Conservation (phyloP, 805 yeast species). For the Nakazawaea laoshanensis region DNA sequence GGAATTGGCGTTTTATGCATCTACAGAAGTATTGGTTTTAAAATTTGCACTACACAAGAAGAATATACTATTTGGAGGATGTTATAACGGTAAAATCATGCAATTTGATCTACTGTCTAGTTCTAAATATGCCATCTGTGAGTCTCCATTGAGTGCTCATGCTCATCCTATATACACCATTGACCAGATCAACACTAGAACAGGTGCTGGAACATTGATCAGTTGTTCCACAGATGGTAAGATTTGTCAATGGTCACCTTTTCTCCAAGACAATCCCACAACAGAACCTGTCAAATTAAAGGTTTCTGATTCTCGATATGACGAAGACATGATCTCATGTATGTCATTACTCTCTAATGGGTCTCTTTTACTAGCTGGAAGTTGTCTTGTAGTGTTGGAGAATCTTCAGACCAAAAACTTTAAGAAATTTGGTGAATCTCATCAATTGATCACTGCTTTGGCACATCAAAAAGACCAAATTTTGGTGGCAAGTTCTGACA, state of each 20-base stretch:
- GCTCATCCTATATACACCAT: slow-evolving; percentile 8
- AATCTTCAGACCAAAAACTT: slow-evolving; percentile 7
- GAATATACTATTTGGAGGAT: slow-evolving; percentile 27
- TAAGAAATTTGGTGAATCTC: not conserved
- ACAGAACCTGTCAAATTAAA: slow-evolving; percentile 3
- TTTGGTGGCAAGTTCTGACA: slow-evolving; percentile 5
- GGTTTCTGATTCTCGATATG: slow-evolving; percentile 1
- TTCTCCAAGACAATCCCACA: slow-evolving; percentile 8
- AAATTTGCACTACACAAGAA: slow-evolving; percentile 22
- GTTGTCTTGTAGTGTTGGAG: slow-evolving; percentile 5
- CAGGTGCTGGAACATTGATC: slow-evolving; percentile 2
- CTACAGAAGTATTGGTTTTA: slow-evolving; percentile 21
- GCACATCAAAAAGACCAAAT: not conserved
- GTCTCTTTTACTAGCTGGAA: slow-evolving; percentile 7
- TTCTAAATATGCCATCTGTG: slow-evolving; percentile 3
- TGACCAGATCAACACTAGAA: slow-evolving; percentile 3
- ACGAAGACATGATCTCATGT: slow-evolving; percentile 6
- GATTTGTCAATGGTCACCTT: slow-evolving; percentile 11
- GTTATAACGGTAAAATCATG: slow-evolving; percentile 27
- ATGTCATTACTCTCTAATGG: slow-evolving; percentile 4
- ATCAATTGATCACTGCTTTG: slow-evolving; percentile 1
- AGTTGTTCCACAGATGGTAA: slow-evolving; percentile 11
- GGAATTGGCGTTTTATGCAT: slow-evolving; percentile 24
- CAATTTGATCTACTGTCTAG: slow-evolving; percentile 27
- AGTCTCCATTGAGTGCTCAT: slow-evolving; percentile 8